Evolutionary conservation across 257 asterid genomes (phyloP), one percentile per base, ranked within the genome.

Genomic region (Petunia secreta): DNA sequence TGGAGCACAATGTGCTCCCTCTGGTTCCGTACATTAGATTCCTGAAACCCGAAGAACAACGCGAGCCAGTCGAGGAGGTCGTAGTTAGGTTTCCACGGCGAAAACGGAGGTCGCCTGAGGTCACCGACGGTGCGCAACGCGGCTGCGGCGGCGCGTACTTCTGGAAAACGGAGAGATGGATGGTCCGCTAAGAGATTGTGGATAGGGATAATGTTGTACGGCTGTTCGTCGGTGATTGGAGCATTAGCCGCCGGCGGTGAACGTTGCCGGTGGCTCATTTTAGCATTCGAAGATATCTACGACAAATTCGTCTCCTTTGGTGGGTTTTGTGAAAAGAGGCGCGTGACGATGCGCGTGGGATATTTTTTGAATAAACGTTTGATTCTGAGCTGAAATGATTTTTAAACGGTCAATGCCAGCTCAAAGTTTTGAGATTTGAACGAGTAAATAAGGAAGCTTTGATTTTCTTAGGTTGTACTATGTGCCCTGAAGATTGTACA

Each of bases 31-130:
- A 94, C 98, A 79, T 81, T 94, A 58, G 98, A 94, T 43, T 89
- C 83, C 34, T 94, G 98, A 82, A 94, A 94, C 10, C 98, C 97
- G 82, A 94, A 94, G 87, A 94, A 94, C 3, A 91, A 85, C 0
- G 97, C 91, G 7, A 94, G 91, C 98, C 98, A 94, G 86, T 94
- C 98, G 62, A 94, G 89, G 43, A 93, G 92, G 89, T 94, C 98
- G 85, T 89, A 93, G 79, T 89, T 89, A 0, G 98, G 89, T 59
- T 69, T 85, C 98, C 98, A 94, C 11, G 92, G 85, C 2, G 88
- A 75, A 85, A 87, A 90, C 5, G 95, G 98, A 2, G 98, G 98
- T 4, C 90, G 89, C 41, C 98, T 92, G 57, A 94, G 91, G 87
- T 94, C 98, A 0, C 97, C 97, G 9, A 93, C 97, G 16, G 98